Conservation (phyloP, 2,329 filamentous ascomycete species). For the Aureobasidium sp. region DNA sequence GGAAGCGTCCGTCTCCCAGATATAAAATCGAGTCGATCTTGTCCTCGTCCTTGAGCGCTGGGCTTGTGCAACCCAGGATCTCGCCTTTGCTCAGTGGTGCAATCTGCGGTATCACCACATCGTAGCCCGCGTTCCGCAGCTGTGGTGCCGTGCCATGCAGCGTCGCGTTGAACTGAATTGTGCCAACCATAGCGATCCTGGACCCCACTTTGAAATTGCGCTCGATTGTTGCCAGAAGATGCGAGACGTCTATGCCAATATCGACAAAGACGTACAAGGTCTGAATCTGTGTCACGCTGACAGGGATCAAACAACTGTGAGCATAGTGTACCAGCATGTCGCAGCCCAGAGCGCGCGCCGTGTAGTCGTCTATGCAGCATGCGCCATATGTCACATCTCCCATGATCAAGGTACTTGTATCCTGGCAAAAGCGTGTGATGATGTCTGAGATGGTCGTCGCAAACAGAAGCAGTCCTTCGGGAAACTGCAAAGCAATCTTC, state of each 20-base stretch:
- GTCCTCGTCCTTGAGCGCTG: constrained; percentile 51
- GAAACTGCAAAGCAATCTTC: constrained; percentile 90
- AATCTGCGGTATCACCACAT: constrained; percentile 83
- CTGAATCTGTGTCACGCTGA: constrained; percentile 93
- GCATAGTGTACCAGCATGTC: constrained; percentile 95
- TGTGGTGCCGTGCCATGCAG: constrained; percentile 75
- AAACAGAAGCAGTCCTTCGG: constrained; percentile 89
- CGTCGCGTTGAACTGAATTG: constrained; percentile 97
- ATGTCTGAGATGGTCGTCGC: constrained; percentile 98
- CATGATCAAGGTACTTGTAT: constrained; percentile 93
- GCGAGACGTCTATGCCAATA: constrained; percentile 87
- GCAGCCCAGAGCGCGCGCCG: constrained; percentile 85
- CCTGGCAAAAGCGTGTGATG: constrained; percentile 85
- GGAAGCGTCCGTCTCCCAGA: constrained; percentile 86
- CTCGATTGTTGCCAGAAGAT: constrained; percentile 78
- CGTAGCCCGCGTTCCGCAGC: constrained; percentile 78
- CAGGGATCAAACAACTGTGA: constrained; percentile 91
- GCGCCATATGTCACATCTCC: constrained; percentile 98
- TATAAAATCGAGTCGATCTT: constrained; percentile 75
- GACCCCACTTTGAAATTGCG: constrained; percentile 81
- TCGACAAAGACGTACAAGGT: constrained; percentile 98
- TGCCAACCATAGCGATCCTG: constrained; percentile 87
- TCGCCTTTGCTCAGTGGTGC: constrained; percentile 89
- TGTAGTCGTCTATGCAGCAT: constrained; percentile 98
- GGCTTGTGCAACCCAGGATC: constrained; percentile 95